A percentile compares a stretch with the other conserved stretches of the same genome.
Evolutionary conservation across 1,284 basidiomycete genomes (phyloP).

Genomic region (Cryptococcus neoformans): DNA sequence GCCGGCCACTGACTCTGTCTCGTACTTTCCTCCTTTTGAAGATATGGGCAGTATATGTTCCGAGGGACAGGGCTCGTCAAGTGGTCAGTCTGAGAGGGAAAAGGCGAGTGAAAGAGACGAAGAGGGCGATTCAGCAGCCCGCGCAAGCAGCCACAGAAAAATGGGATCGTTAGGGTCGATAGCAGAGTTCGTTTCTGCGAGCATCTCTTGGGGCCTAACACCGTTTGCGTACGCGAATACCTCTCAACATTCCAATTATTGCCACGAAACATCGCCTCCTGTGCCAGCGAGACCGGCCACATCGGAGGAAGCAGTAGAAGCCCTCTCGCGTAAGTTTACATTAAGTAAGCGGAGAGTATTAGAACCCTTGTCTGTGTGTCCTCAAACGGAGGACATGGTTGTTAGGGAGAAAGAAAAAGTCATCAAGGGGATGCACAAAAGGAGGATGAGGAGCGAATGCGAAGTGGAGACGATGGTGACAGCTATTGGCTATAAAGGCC

Average conservation of each 20-base stretch:
- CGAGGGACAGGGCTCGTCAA: not conserved
- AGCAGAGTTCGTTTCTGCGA: slow-evolving; percentile 9
- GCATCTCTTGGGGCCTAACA: slow-evolving; percentile 6
- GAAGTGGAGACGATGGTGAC: too few relatives aligned
- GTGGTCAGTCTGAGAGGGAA: not conserved
- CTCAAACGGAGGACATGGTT: too few relatives aligned
- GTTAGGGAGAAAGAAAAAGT: too few relatives aligned
- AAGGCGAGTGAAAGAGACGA: slow-evolving; percentile 6
- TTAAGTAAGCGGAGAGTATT: too few relatives aligned
- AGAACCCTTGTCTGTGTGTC: too few relatives aligned
- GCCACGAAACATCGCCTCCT: too few relatives aligned
- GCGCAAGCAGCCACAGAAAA: slow-evolving; percentile 10
- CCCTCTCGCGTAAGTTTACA: slow-evolving; percentile 13
- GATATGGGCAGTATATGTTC: slow-evolving; percentile 20
- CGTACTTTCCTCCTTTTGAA: slow-evolving; percentile 37
- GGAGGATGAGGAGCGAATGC: too few relatives aligned
- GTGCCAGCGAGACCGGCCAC: not conserved
- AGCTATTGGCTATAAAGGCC: too few relatives aligned
- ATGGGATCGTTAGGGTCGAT: slow-evolving; percentile 21
- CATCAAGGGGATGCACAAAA: too few relatives aligned
- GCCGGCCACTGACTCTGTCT: slow-evolving; percentile 27
- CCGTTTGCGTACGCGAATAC: too few relatives aligned
- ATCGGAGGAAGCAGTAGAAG: slow-evolving; percentile 14
- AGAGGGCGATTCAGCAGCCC: slow-evolving; percentile 1
- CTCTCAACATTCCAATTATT: too few relatives aligned